These are phyloP conservation scores for Leishmania lainsoni DNA, from an alignment of 208 protist genomes.

Conservation along the genomic window DNA sequence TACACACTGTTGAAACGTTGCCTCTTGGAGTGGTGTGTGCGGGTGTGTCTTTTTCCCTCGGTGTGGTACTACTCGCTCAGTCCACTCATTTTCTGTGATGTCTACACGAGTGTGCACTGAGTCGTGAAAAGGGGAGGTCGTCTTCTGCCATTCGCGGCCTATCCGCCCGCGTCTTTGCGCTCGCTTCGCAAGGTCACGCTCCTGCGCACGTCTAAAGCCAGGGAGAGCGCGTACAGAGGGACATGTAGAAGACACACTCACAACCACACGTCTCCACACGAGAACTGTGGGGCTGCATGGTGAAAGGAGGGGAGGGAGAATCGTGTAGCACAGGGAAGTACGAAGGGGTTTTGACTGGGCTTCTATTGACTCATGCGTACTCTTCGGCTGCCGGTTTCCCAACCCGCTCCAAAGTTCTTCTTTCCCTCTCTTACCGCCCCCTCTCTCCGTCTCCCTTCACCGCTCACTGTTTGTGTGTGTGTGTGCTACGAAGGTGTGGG, in stretches of 20 bases:
- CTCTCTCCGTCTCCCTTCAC: background rate
- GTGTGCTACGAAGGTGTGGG: background rate
- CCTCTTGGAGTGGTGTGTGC: background rate
- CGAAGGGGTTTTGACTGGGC: constrained; percentile 5
- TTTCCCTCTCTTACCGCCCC: background rate
- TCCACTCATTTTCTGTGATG: background rate
- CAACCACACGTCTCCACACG: background rate
- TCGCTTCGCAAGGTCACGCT: background rate
- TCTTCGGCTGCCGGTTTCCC: background rate
- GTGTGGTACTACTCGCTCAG: background rate
- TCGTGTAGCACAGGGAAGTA: background rate
- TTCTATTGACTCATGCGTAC: background rate
- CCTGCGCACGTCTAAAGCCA: background rate
- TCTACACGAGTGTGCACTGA: background rate
- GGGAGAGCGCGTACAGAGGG: background rate
- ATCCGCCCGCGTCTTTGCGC: background rate
- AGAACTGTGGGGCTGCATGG: background rate
- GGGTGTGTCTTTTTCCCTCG: background rate
- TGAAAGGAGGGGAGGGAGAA: background rate
- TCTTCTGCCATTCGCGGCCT: background rate
- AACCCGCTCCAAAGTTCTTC: background rate
- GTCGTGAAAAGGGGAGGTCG: background rate
- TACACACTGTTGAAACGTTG: background rate
- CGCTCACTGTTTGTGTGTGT: background rate
- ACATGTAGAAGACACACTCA: background rate